phyloP scores from a whole-genome alignment of 2,329 filamentous ascomycete genomes.

The Canariomyces notabilis region DNA sequence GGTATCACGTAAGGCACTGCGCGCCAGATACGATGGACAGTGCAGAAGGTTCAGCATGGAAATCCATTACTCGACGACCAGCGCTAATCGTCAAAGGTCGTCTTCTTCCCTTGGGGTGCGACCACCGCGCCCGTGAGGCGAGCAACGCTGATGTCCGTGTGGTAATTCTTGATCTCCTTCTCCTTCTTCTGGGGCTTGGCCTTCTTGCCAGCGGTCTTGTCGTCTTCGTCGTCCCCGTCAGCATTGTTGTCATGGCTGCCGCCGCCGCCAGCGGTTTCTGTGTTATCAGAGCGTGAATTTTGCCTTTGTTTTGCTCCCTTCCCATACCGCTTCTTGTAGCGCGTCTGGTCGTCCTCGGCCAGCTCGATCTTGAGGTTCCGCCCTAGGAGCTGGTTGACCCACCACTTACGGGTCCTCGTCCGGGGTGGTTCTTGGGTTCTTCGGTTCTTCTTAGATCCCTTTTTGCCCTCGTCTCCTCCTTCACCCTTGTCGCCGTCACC shows the following conservation, averaged over 20 bases:
- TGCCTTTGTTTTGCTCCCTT: slow-evolving; percentile 55
- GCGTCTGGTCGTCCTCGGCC: slow-evolving; percentile 80
- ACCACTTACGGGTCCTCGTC: slow-evolving; percentile 65
- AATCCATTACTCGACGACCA: no score
- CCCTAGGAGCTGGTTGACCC: slow-evolving; percentile 78
- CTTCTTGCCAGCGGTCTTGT: slow-evolving; percentile 12
- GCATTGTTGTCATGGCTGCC: background rate
- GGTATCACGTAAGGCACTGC: no score
- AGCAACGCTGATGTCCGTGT: slow-evolving; percentile 46
- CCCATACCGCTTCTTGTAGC: slow-evolving; percentile 92
- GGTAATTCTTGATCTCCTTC: slow-evolving; percentile 33
- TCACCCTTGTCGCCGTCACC: slow-evolving; percentile 38
- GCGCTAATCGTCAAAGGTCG: slow-evolving; percentile 82
- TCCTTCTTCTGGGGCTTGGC: slow-evolving; percentile 26
- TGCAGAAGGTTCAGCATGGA: no score
- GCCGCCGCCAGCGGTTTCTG: slow-evolving; percentile 32
- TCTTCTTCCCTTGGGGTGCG: slow-evolving; percentile 72
- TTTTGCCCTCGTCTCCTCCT: slow-evolving; percentile 28
- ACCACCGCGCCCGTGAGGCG: slow-evolving; percentile 76
- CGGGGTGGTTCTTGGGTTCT: slow-evolving; percentile 38
- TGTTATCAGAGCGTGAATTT: slow-evolving; percentile 22
- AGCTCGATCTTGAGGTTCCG: slow-evolving; percentile 83
- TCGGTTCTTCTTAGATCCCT: slow-evolving; percentile 25
- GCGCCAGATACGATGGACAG: no score
- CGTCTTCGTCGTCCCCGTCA: slow-evolving; percentile 25